Base-by-base conservation (phyloP, 2,329 filamentous ascomycete genomes). In the Microthyrium microscopicum region DNA sequence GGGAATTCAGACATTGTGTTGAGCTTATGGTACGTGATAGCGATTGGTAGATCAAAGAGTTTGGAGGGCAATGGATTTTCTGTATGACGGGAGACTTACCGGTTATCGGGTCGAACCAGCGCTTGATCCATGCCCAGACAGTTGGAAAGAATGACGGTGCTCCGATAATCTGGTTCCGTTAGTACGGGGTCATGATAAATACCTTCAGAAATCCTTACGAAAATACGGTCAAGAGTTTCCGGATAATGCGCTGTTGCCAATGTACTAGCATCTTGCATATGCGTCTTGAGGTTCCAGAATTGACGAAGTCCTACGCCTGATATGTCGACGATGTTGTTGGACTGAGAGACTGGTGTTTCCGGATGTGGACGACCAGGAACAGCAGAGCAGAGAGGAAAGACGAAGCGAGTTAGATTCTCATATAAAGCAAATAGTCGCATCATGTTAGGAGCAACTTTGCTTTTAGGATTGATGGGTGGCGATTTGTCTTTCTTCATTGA, bases 251-350 rank as follows among this genome's bases (percentile, higher is more conserved):
- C 83, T 3, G 85, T 94, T 5, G 87, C 87, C 35, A 94, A 64
- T 39, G 76, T 71, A 48, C 78, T 85, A 2, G 85, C 85, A 48
- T 84, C 78, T 58, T 94, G 85, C 84, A 95, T 92, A 55, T 94
- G 87, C 17, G 60, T 61, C 91, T 89, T 40, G 40, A 95, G 58
- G 56, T 91, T 91, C 87, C 87, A 94, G 54, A 94, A 94, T 60
- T 91, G 84, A 61, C 81, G 83, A 53, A 95, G 55, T 5, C 82
- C 82, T 18, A 94, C 85, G 11, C 77, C 75, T 12, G 73, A 78
- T 41, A 95, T 83, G 53, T 95, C 87, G 37, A 94, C 84, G 45
- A 95, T 92, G 57, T 94, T 94, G 46, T 81, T 93, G 48, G 78
- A 85, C 46, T 89, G 76, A 25, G 84, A 87, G 45, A 94, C 83